Conservation (phyloP, 2,329 filamentous ascomycete genomes). For the Neophaeococcomyces mojaviensis region DNA sequence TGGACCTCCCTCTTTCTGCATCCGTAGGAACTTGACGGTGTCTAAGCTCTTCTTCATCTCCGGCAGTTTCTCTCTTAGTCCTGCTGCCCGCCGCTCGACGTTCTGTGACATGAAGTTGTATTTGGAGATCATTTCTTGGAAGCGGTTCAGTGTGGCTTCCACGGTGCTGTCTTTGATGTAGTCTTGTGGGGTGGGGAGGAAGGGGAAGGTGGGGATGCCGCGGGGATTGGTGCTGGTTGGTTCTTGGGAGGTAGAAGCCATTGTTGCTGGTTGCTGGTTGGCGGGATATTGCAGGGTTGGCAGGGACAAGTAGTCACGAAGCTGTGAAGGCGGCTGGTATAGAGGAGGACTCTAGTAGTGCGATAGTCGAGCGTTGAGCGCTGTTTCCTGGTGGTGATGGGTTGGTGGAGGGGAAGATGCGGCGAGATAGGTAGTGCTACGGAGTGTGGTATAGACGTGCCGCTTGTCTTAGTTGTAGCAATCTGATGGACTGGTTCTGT, state of each 20-base stretch:
- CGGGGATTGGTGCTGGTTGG: slow-evolving; percentile 35
- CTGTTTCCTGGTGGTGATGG: no score
- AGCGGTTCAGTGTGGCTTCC: slow-evolving; percentile 38
- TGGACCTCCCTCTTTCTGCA: slow-evolving; percentile 58
- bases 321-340: no score
- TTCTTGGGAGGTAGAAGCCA: not conserved
- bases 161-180: slow-evolving; percentile 40
- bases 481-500: no score
- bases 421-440: no score
- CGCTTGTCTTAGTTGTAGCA: no score
- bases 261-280: not conserved
- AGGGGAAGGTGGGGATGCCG: slow-evolving; percentile 40
- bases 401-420: no score
- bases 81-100: slow-evolving; percentile 71
- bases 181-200: slow-evolving; percentile 40
- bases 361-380: no score
- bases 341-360: no score
- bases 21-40: slow-evolving; percentile 76
- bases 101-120: slow-evolving; percentile 99
- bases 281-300: not conserved
- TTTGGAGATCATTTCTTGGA: slow-evolving; percentile 61
- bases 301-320: no score
- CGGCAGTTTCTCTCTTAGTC: slow-evolving; percentile 88
- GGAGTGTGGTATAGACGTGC: no score
- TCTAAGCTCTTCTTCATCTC: slow-evolving; percentile 96